phyloP scores from a whole-genome alignment of 2,329 filamentous ascomycete genomes.

The Ophiostoma ulmi region DNA sequence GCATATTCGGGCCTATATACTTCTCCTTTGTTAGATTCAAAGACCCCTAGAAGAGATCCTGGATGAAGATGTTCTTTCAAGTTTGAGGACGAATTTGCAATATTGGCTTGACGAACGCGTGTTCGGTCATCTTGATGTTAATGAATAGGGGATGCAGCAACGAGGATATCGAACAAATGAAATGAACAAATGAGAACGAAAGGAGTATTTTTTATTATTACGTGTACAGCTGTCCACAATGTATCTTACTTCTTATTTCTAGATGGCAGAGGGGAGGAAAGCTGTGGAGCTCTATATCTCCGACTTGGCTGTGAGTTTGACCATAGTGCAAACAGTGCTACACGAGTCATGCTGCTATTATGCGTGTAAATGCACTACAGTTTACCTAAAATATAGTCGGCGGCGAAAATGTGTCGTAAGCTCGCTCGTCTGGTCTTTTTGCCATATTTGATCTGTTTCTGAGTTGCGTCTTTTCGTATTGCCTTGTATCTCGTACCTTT shows the following conservation, averaged over 20 bases:
- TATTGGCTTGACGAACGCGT: background rate
- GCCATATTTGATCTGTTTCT: background rate
- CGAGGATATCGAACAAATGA: background rate
- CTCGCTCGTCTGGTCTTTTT: background rate
- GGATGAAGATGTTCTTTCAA: background rate
- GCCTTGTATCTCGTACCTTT: background rate
- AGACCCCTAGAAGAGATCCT: background rate
- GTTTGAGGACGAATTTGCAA: background rate
- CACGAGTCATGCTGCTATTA: background rate
- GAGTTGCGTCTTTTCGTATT: background rate
- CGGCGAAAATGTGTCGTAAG: slow-evolving; percentile 2
- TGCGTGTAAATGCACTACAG: background rate
- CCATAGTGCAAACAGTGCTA: background rate
- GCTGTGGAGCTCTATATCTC: background rate
- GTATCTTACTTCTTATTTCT: background rate
- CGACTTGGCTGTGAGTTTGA: background rate
- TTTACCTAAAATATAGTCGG: background rate
- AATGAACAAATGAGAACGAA: no score
- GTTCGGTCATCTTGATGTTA: background rate
- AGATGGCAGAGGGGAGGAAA: background rate
- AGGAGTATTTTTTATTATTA: background rate
- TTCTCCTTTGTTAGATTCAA: background rate
- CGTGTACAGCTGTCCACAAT: background rate
- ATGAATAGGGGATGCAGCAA: slow-evolving; percentile 1
- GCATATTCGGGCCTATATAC: background rate